Percentiles rank a stretch among this genome's conserved stretches.
Evolutionary conservation across 192 early-diverging fungal genomes (phyloP).

Genomic region (Linnemannia exigua): DNA sequence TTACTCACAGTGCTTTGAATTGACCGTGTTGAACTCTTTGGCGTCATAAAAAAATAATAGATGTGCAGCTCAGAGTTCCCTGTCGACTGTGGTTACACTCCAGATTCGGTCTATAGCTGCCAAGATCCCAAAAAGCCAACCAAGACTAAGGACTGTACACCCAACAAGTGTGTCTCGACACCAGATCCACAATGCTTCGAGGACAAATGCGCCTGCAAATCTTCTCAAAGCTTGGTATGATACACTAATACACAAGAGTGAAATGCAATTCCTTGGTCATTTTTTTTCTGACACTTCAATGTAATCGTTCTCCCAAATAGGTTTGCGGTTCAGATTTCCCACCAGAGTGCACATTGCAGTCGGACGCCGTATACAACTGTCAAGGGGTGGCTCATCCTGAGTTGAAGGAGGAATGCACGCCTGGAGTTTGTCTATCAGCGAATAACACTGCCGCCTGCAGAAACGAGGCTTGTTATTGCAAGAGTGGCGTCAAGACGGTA

Average conservation of each 20-base stretch:
- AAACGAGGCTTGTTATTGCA: background rate
- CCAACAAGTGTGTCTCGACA: background rate
- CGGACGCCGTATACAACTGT: background rate
- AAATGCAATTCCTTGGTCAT: too few relatives aligned
- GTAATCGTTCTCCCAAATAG: background rate
- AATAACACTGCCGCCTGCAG: background rate
- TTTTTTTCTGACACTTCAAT: too few relatives aligned
- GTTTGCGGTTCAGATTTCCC: background rate
- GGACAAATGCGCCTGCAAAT: background rate
- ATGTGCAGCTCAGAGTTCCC: conserved; percentile 11
- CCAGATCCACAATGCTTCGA: background rate
- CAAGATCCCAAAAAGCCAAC: background rate
- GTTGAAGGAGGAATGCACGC: background rate
- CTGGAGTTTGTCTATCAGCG: background rate
- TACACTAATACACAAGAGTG: background rate
- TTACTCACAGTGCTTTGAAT: too few relatives aligned
- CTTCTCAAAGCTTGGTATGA: background rate
- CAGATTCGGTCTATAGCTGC: background rate
- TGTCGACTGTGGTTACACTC: background rate
- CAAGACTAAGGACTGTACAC: background rate
- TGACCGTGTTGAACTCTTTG: background rate
- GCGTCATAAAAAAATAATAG: background rate
- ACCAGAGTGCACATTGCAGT: background rate
- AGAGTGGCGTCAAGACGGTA: background rate
- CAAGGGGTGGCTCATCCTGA: background rate